A percentile compares a stretch with the other conserved stretches of the same genome.
phyloP scores from a whole-genome alignment of 2,329 filamentous ascomycete species.

The Talaromyces atroroseus region DNA sequence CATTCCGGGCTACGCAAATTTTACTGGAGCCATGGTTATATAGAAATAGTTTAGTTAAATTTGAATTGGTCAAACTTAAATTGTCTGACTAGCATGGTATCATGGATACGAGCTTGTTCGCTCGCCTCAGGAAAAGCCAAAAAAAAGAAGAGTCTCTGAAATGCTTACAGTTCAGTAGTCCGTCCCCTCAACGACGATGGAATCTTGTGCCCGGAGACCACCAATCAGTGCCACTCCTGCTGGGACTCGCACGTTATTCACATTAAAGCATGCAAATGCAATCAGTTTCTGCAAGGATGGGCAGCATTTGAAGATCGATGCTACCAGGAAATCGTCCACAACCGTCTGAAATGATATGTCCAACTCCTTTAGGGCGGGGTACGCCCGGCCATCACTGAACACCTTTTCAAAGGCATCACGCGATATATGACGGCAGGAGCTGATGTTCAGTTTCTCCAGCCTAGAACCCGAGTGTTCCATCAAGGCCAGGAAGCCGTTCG shows the following conservation, averaged over 20 bases:
- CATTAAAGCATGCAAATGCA: slow-evolving; percentile 59
- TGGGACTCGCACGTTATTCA: slow-evolving; percentile 53
- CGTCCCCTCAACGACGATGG: slow-evolving; percentile 39
- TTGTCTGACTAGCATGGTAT: not conserved
- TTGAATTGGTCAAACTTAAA: not conserved
- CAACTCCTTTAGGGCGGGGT: slow-evolving; percentile 63
- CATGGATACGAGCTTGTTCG: not conserved
- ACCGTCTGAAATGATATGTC: slow-evolving; percentile 64
- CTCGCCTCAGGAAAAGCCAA: not conserved
- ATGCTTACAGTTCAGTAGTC: not conserved
- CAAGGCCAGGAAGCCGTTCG: slow-evolving; percentile 68
- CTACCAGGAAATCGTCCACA: slow-evolving; percentile 42
- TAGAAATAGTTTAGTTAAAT: not conserved
- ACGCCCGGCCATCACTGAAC: slow-evolving; percentile 59
- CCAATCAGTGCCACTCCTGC: slow-evolving; percentile 56
- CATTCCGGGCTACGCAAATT: not conserved
- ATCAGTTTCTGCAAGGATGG: slow-evolving; percentile 50
- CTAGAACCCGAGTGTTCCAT: slow-evolving; percentile 73
- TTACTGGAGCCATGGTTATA: not conserved
- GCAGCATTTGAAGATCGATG: slow-evolving; percentile 42
- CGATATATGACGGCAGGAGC: slow-evolving; percentile 77
- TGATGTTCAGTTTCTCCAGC: slow-evolving; percentile 67
- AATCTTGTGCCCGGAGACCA: slow-evolving; percentile 53
- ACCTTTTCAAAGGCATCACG: slow-evolving; percentile 66
- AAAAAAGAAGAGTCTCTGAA: not conserved